Percentiles rank a stretch among this genome's conserved stretches.
These are phyloP conservation scores for Betula pendula DNA, from an alignment of 306 rosid genomes.

Conservation along the genomic window DNA sequence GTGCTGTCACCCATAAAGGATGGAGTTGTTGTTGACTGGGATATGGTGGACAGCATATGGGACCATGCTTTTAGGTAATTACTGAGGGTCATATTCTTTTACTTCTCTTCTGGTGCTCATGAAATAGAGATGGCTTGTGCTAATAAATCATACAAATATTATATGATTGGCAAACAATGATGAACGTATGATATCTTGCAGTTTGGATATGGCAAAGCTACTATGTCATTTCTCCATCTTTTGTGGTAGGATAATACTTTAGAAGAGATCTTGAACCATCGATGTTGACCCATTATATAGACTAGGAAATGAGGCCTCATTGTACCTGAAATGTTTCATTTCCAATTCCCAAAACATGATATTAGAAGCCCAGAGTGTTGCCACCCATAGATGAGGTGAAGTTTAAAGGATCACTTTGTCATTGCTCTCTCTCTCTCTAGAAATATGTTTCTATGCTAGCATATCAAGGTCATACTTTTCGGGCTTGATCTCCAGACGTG, in stretches of 20 bases:
- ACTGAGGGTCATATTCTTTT: slow-evolving; percentile 18
- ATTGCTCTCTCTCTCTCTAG: neutral
- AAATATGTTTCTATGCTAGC: neutral
- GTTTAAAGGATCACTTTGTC: neutral
- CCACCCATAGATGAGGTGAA: neutral
- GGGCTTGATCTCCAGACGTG: neutral
- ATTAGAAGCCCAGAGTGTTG: neutral
- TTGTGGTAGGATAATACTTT: neutral
- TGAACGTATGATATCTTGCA: neutral
- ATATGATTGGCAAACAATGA: neutral
- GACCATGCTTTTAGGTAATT: slow-evolving; percentile 92
- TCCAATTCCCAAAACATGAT: neutral
- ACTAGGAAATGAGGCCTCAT: neutral
- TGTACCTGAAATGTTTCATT: neutral
- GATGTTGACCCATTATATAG: neutral
- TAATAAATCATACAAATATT: neutral
- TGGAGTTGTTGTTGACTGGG: slow-evolving; percentile 96
- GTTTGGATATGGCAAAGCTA: neutral
- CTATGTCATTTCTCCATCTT: neutral
- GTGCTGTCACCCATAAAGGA: slow-evolving; percentile 82
- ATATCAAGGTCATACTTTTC: neutral
- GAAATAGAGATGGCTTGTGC: neutral
- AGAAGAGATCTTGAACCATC: neutral
- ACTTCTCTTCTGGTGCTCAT: neutral
- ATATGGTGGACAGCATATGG: slow-evolving; percentile 94